phyloP scores from a whole-genome alignment of 1,284 basidiomycete genomes.

The Porphyrellus sp. region DNA sequence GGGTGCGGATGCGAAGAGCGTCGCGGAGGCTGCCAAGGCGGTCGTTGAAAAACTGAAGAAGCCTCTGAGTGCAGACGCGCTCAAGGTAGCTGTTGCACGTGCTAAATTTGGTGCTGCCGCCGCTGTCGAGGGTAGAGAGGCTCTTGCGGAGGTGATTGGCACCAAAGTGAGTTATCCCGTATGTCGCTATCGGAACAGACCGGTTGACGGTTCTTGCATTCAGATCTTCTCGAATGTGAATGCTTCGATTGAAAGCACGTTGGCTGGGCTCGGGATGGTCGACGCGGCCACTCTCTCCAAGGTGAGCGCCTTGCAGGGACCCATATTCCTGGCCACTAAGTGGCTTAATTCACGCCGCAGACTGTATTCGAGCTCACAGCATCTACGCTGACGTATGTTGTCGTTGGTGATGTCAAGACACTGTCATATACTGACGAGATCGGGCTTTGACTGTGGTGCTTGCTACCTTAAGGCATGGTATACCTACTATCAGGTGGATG shows the following conservation, averaged over 20 bases:
- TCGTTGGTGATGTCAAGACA: constrained; percentile 71
- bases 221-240: constrained; percentile 60
- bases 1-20: constrained; percentile 53
- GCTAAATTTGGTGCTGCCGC: constrained; percentile 82
- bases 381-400: constrained; percentile 82
- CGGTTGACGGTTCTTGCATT: neutral
- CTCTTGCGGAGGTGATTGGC: constrained; percentile 60
- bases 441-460: constrained; percentile 55
- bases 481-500: constrained; percentile 17
- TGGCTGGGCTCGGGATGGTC: constrained; percentile 62
- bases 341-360: constrained; percentile 33
- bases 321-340: neutral
- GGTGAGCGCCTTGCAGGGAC: constrained; percentile 39
- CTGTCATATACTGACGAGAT: constrained; percentile 86
- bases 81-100: constrained; percentile 80
- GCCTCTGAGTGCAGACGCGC: constrained; percentile 62
- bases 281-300: constrained; percentile 59
- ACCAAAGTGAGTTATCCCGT: constrained; percentile 48
- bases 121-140: constrained; percentile 67
- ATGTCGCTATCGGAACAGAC: neutral
- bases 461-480: constrained; percentile 2
- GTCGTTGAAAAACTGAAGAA: constrained; percentile 70
- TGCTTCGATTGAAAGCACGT: constrained; percentile 49
- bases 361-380: constrained; percentile 54
- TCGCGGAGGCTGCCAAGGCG: constrained; percentile 63